A percentile compares a stretch with the other conserved stretches of the same genome.
Conservation (phyloP, 2,329 filamentous ascomycete species). For the Ceratocystis papillata region DNA sequence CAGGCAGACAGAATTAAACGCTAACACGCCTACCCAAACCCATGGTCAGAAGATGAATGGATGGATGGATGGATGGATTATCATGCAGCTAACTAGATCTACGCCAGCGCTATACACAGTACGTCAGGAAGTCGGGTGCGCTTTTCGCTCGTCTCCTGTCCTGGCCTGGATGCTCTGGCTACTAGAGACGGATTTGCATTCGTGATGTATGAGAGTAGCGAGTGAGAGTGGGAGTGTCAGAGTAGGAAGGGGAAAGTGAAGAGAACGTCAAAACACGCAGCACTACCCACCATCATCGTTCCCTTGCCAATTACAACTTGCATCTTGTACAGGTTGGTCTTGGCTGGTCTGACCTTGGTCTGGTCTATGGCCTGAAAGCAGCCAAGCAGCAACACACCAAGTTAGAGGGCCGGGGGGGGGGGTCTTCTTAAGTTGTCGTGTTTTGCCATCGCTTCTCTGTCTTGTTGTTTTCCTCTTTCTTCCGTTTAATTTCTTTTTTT, state of each 20-base stretch:
- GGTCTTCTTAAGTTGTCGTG: neutral
- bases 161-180: neutral
- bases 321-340: too few relatives aligned
- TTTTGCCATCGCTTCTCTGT: neutral
- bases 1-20: neutral
- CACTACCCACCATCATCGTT: too few relatives aligned
- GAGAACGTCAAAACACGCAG: too few relatives aligned
- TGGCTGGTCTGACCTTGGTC: neutral
- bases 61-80: neutral
- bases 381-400: neutral
- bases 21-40: neutral
- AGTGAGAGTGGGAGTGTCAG: neutral
- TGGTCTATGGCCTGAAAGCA: neutral
- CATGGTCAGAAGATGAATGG: neutral
- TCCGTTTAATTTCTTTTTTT: neutral
- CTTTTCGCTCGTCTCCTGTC: neutral
- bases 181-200: neutral
- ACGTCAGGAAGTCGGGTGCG: neutral
- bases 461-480: neutral
- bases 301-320: too few relatives aligned
- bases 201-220: neutral
- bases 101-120: neutral
- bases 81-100: conserved; percentile 1
- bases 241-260: neutral
- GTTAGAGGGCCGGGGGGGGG: neutral